Evolutionary conservation across 2,329 filamentous ascomycete species (phyloP).

Genomic region (Macrophomina pseudophaseolina): DNA sequence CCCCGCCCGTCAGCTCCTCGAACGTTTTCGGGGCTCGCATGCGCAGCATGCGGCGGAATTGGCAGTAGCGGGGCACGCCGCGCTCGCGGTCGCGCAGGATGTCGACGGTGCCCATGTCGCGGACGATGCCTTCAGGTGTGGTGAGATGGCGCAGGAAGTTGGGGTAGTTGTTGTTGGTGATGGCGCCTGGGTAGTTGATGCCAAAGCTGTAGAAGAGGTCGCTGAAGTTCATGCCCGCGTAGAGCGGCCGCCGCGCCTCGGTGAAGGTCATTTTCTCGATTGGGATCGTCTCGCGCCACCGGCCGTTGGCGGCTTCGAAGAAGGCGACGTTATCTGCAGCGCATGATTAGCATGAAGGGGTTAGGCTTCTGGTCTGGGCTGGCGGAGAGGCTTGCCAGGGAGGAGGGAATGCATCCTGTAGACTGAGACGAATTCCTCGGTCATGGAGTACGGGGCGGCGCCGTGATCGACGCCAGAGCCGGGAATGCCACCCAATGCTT

Average conservation of each 20-base stretch:
- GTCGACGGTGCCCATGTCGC: constrained; percentile 54
- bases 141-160: constrained; percentile 49
- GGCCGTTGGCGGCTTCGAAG: constrained; percentile 38
- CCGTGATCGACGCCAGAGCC: constrained; percentile 46
- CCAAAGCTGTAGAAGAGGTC: constrained; percentile 52
- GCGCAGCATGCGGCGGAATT: constrained; percentile 52
- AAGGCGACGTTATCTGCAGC: constrained; percentile 40
- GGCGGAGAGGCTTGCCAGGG: constrained; percentile 32
- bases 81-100: constrained; percentile 55
- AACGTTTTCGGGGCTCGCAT: constrained; percentile 46
- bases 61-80: constrained; percentile 53
- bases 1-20: constrained; percentile 47
- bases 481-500: constrained; percentile 49
- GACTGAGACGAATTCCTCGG: constrained; percentile 53
- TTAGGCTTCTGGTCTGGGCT: too few species aligned
- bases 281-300: constrained; percentile 38
- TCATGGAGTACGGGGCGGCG: constrained; percentile 48
- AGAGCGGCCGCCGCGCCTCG: constrained; percentile 40
- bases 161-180: constrained; percentile 49
- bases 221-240: constrained; percentile 31
- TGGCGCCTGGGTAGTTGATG: constrained; percentile 55
- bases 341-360: not conserved
- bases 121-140: constrained; percentile 48
- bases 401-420: constrained; percentile 52
- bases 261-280: constrained; percentile 42